A percentile compares a stretch with the other conserved stretches of the same genome.
These are phyloP conservation scores for Annulohypoxylon stygium DNA, from an alignment of 495 filamentous ascomycete genomes.

Conservation along the genomic window DNA sequence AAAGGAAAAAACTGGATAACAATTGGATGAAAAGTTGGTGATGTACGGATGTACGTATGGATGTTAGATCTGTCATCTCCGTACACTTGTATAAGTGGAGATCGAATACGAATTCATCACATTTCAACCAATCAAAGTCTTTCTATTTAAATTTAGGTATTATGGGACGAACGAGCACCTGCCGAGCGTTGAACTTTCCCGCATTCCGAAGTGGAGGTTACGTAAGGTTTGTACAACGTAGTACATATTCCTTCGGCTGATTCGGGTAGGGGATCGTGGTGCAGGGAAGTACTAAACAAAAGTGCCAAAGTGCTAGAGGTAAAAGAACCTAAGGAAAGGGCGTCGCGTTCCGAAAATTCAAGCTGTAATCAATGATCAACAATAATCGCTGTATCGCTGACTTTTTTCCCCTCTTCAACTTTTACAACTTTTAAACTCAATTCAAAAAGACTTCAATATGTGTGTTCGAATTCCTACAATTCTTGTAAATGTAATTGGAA, in stretches of 20 bases:
- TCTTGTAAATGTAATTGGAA: slow-evolving; percentile 5
- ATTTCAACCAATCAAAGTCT: slow-evolving; percentile 1
- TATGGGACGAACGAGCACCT: slow-evolving; percentile 4
- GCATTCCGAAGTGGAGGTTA: slow-evolving; percentile 9
- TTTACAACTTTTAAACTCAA: not conserved
- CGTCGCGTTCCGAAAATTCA: slow-evolving; percentile 13
- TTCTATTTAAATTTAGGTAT: slow-evolving; percentile 24
- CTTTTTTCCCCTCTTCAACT: slow-evolving; percentile 18
- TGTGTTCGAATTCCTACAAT: not conserved
- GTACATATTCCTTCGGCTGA: not conserved
- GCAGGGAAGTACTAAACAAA: not conserved
- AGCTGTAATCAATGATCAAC: slow-evolving; percentile 9
- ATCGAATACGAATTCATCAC: not conserved
- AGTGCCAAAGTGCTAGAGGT: not conserved
- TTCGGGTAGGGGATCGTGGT: not conserved
- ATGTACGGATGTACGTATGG: slow-evolving; percentile 15
- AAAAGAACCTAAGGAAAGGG: not conserved
- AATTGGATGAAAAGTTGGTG: slow-evolving; percentile 1
- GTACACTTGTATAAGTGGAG: not conserved
- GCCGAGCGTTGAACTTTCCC: slow-evolving; percentile 7
- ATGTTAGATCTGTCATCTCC: slow-evolving; percentile 10
- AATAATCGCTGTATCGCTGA: not conserved
- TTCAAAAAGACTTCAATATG: not conserved
- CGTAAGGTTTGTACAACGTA: slow-evolving; percentile 13
- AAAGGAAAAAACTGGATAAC: not conserved